These are phyloP conservation scores for sweet orange (Citrus sinensis) DNA, from an alignment of 345 rosid genomes.

Conservation along the genomic window DVS_A1.0 CM039162.1:7331501-7332000, in stretches of 20 bases:
- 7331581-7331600: background rate
- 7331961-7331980: background rate
- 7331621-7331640: background rate
- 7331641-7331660: background rate
- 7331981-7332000: slow-evolving; percentile 3
- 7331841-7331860: background rate
- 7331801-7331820: background rate
- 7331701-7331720: background rate
- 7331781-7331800: background rate
- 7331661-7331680: background rate
- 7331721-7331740: background rate
- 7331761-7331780: background rate
- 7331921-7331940: slow-evolving; percentile 8
- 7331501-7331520: background rate
- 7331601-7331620: background rate
- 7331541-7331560: background rate
- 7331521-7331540: background rate
- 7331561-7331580: background rate
- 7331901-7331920: background rate
- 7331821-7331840: background rate
- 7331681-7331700: background rate
- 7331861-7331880: slow-evolving; percentile 4
- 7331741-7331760: background rate
- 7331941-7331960: background rate
- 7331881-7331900: slow-evolving; percentile 3